These are phyloP conservation scores for Xylaria digitata DNA, from an alignment of 2,329 filamentous ascomycete species.

Conservation along the genomic window DNA sequence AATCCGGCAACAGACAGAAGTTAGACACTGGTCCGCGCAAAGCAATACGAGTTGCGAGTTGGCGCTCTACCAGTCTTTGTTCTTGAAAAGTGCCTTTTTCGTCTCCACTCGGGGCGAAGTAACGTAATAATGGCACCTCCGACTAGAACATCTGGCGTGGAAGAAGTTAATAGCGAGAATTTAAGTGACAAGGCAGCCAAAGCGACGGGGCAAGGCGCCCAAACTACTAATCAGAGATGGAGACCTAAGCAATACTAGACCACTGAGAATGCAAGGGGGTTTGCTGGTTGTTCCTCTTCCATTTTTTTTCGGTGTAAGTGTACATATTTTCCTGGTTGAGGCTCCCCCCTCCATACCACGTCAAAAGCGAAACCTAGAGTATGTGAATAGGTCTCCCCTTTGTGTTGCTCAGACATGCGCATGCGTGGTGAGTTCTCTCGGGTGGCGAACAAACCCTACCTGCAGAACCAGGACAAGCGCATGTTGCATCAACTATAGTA, in stretches of 20 bases:
- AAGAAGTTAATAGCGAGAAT: slow-evolving; percentile 16
- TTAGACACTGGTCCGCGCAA: slow-evolving; percentile 1
- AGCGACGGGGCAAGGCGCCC: slow-evolving; percentile 13
- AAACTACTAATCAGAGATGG: not conserved
- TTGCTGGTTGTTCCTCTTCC: slow-evolving; percentile 24
- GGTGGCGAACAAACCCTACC: slow-evolving; percentile 24
- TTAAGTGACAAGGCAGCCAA: slow-evolving; percentile 19
- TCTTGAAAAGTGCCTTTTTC: slow-evolving; percentile 6
- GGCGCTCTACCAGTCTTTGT: not conserved
- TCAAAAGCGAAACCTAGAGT: slow-evolving; percentile 6
- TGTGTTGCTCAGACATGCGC: slow-evolving; percentile 9
- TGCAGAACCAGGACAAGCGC: slow-evolving; percentile 21
- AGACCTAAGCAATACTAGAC: not conserved
- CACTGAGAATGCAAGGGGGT: slow-evolving; percentile 23
- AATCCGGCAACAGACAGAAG: slow-evolving; percentile 7
- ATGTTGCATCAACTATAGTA: slow-evolving; percentile 26
- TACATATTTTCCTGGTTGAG: slow-evolving; percentile 18
- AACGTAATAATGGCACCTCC: slow-evolving; percentile 11
- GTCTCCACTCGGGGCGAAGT: not conserved
- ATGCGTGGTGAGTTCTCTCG: slow-evolving; percentile 27
- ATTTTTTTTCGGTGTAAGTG: slow-evolving; percentile 45
- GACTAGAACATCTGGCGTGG: slow-evolving; percentile 15
- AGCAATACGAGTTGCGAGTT: slow-evolving; percentile 8
- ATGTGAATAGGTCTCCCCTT: slow-evolving; percentile 37
- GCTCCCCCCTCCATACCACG: slow-evolving; percentile 16